Evolutionary conservation across 306 rosid genomes (phyloP).

Genomic region (Ochetophila trinervis): DNA sequence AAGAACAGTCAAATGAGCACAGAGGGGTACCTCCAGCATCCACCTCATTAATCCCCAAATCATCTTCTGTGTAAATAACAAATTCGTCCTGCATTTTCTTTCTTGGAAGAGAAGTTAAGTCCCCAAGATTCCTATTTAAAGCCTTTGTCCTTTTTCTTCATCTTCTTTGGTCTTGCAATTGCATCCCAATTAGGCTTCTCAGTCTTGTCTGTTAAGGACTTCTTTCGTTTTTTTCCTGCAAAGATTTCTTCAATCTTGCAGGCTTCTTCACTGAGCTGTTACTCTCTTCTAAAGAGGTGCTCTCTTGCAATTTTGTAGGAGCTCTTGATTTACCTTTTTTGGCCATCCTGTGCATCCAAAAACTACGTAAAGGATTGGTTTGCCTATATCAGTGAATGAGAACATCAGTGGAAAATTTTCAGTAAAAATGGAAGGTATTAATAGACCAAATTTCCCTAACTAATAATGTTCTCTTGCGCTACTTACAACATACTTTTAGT

Average conservation of each 20-base stretch:
- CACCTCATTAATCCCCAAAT: conserved; percentile 44
- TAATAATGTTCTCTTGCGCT: too few relatives aligned
- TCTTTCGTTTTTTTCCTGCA: conserved; percentile 58
- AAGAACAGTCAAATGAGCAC: conserved; percentile 82
- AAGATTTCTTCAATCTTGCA: conserved; percentile 71
- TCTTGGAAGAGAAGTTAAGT: conserved; percentile 29
- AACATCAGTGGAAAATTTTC: too few relatives aligned
- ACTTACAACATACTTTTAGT: too few relatives aligned
- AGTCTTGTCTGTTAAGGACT: conserved; percentile 16
- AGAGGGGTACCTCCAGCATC: conserved; percentile 73
- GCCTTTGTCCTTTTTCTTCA: conserved; percentile 13
- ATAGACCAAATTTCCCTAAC: too few relatives aligned
- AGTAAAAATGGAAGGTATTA: too few relatives aligned
- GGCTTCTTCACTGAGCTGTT: conserved; percentile 11
- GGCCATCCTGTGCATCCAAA: too few relatives aligned
- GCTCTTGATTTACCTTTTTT: too few relatives aligned
- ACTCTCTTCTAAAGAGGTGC: too few relatives aligned
- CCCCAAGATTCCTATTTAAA: conserved; percentile 29
- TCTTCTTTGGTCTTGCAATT: conserved; percentile 22
- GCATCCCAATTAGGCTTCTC: conserved; percentile 24
- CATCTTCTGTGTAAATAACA: conserved; percentile 59
- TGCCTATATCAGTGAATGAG: too few relatives aligned
- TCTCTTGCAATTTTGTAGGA: too few relatives aligned
- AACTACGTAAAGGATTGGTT: too few relatives aligned
- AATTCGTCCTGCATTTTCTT: conserved; percentile 57